A percentile compares a stretch with the other conserved stretches of the same genome.
phyloP scores from a whole-genome alignment of 1,284 basidiomycete genomes.

The Trichosporon asahii region DNA sequence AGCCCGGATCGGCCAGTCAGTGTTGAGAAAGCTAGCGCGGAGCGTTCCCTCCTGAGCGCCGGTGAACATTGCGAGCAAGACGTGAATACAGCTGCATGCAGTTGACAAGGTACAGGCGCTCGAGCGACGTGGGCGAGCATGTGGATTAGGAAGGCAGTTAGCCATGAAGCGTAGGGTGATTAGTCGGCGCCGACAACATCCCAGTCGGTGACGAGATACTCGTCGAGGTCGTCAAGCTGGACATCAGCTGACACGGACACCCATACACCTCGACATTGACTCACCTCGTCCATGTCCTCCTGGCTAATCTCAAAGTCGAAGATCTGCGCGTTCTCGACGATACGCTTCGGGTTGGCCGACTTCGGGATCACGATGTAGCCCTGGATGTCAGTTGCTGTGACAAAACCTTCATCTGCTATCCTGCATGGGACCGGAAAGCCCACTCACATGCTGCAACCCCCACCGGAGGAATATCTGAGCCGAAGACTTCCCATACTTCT shows the following conservation, averaged over 20 bases:
- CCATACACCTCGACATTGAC: neutral
- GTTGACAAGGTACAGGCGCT: neutral
- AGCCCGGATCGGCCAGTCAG: too few relatives aligned
- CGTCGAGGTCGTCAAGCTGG: conserved; percentile 15
- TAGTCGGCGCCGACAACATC: conserved; percentile 43
- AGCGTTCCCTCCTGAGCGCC: too few relatives aligned
- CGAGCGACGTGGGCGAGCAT: too few relatives aligned
- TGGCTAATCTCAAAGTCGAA: conserved; percentile 54
- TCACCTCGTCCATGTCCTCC: conserved; percentile 53
- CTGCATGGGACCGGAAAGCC: too few relatives aligned
- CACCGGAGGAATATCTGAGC: conserved; percentile 57
- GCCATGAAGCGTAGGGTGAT: too few relatives aligned
- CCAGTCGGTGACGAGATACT: conserved; percentile 32
- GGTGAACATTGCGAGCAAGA: neutral
- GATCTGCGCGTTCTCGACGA: conserved; percentile 54
- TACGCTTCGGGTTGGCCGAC: conserved; percentile 54
- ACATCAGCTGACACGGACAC: neutral
- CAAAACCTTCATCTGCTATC: too few relatives aligned
- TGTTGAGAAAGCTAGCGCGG: too few relatives aligned
- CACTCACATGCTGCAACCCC: conserved; percentile 54
- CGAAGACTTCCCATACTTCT: conserved; percentile 43
- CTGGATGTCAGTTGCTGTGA: conserved; percentile 28
- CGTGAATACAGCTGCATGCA: neutral
- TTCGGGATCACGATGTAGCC: conserved; percentile 55
- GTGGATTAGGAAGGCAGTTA: too few relatives aligned